Evolutionary conservation across 2,329 filamentous ascomycete species (phyloP), one percentile per base, ranked within the genome.

Genomic region (Myriangium duriaei): DNA sequence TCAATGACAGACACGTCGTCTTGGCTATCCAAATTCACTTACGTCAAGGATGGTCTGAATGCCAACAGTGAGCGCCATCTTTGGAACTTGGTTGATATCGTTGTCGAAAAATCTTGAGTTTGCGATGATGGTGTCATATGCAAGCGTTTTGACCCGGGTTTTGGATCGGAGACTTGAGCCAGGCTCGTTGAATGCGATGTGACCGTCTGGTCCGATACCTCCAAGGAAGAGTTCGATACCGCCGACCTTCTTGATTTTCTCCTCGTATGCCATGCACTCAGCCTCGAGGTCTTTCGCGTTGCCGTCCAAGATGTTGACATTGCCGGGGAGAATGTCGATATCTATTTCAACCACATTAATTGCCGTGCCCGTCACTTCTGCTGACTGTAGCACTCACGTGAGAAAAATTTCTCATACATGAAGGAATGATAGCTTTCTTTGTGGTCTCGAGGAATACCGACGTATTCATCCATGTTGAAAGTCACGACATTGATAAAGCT

Each of bases 381-480:
- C n/a, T n/a, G n/a, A n/a, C n/a, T n/a, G n/a, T n/a, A n/a, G n/a
- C n/a, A n/a, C n/a, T n/a, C n/a, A n/a, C 77, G 83, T 30, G 80
- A 83, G 68, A 92, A 92, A 68, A 92, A 85, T 63, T 91, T 72
- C 61, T 81, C 83, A 72, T 86, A 92, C 84, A 92, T 91, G 67
- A 91, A 92, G 47, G 78, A 82, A 64, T 92, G 84, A 62, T 92
- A 92, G 51, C 79, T 85, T 58, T 91, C 78, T 10, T 82, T 77
- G 56, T 92, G 82, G 50, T 87, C 81, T 51, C 81, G 76, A 21
- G 83, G 79, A 45, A 92, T 72, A 41, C 80, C 81, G 47, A 91
- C 81, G 53, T 92, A 92, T 63, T 92, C 84, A 61, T 92, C 84
- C 84, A 91, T 91, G 61, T 91, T 91, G 69, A 92, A 92, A 16